Base-by-base conservation (phyloP, 495 filamentous ascomycete species). In the Aspergillus wentii region DNA sequence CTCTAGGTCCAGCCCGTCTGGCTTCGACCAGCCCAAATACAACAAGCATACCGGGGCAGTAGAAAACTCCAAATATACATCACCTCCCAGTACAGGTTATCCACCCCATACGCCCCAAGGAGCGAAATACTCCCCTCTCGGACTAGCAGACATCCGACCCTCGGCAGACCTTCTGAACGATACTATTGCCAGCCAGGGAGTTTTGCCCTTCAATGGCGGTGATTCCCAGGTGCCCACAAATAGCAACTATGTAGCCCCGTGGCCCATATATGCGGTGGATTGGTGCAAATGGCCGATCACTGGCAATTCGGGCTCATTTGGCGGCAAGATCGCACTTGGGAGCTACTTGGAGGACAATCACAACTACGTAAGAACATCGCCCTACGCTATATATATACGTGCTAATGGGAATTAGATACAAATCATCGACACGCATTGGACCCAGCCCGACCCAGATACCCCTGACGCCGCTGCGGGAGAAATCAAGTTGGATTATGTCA, bases 201-300 rank as follows among this genome's bases (percentile, higher is more conserved):
- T 51, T n/a, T 41, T 59, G 21, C 46, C 64, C 11, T 62, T 42
- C 36, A 46, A 61, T 38, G 66, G 69, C 38, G 59, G 58, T 18
- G 77, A 79, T 25, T 63, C 52, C 14, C 66, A 74, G 23, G 54
- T 76, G 5, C 70, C 79, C 0, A 75, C 74, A 6, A 87, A 84
- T 49, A 83, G 89, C 65, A 95, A 91, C 49, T 97, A 97, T 61
- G 68, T 96, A 46, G 90, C 90, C 5, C 89, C 89, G 2, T 99
- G 92, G 87, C 82, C 87, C 25, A 82, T 94, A 26, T 97, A 95
- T 61, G 90, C 94, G 7, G 86, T 94, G 45, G 94, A 99, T 68
- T 99, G 94, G 94, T 99, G 92, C 62, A 97, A 97, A 64, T 99
- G 94, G 94, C 76, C 83, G n/a, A 79, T 90, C 2, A 76, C 82